A percentile compares a stretch with the other conserved stretches of the same genome.
Evolutionary conservation across 768 basidiomycete genomes (phyloP).

Genomic region (Psilocybe cubensis): DNA sequence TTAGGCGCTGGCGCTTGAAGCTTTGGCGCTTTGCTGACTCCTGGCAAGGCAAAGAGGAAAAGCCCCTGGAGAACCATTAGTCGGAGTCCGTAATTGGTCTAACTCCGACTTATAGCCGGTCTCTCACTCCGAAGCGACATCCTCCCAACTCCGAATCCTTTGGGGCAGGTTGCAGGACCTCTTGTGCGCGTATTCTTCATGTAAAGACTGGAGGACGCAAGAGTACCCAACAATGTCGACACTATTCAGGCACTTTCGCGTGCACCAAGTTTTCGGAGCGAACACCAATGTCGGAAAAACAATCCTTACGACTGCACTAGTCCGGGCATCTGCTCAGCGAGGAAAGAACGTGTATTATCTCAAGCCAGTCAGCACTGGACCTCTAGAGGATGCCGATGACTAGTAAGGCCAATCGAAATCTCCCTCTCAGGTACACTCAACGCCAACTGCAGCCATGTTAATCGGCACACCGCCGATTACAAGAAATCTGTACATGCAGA

Average conservation of each 20-base stretch:
- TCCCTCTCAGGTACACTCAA: background rate
- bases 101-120: background rate
- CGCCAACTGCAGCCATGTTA: conserved; percentile 60
- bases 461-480: conserved; percentile 45
- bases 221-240: conserved; percentile 81
- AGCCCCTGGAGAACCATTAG: no score
- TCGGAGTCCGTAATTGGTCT: no score
- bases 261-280: conserved; percentile 93
- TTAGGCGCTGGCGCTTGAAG: no score
- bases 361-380: conserved; percentile 93
- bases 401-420: conserved; percentile 46
- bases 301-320: conserved; percentile 82
- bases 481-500: conserved; percentile 52
- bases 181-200: background rate
- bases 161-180: background rate
- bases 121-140: background rate
- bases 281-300: conserved; percentile 98
- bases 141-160: background rate
- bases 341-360: conserved; percentile 64
- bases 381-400: conserved; percentile 81
- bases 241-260: conserved; percentile 82
- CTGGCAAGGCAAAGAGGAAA: no score
- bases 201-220: background rate
- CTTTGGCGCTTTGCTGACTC: no score
- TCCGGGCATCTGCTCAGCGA: conserved; percentile 69